Evolutionary conservation across 2,329 filamentous ascomycete genomes (phyloP), one percentile per base, ranked within the genome.

Genomic region (Paecilomyces fulvus): DNA sequence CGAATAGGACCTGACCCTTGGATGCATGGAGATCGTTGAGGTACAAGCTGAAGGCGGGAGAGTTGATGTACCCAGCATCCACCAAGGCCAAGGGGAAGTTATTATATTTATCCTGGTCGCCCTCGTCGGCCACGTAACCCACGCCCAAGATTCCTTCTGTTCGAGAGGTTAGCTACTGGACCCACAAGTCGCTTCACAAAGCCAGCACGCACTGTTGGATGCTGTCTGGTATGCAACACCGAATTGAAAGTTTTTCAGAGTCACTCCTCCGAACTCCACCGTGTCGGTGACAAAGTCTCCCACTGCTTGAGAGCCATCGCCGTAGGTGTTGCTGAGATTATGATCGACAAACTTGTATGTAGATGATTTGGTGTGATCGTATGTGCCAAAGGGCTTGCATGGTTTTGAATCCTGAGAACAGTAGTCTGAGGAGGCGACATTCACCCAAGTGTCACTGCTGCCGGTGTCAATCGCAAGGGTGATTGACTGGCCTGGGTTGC

Each of bases 201-300:
- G 14, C 37, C 2, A 43, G 37, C 37, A 43, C 37, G n/a, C 17
- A 43, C 37, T 43, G 37, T 43, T 8, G 9, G 79, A 80, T 23
- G 61, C 73, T 2, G 80, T 82, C 0, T 58, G 58, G 59, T 82
- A 80, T 21, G 80, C 81, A 58, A 83, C 75, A 49, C 80, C 81
- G 57, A 83, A 80, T 62, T 83, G 78, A 60, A 82, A 72, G 46
- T 71, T 67, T 1, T 72, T 60, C 25, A 83, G 59, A 0, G 65
- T 73, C 14, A 74, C 66, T 23, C 75, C 77, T 46, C 77, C 79
- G 51, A 84, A 43, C 37, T 43, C 17, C 37, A 43, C 14, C 20
- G 37, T 43, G 7, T 43, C 37, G 37, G 37, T 43, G 7, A 43
- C n/a, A 17, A 17, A 43, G 14, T 43, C 37, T 43, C 37, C 37